Percentiles rank a stretch among this genome's conserved stretches.
Evolutionary conservation across 1,284 basidiomycete genomes (phyloP).

Genomic region (Pyrrhoderma lamaoense): DNA sequence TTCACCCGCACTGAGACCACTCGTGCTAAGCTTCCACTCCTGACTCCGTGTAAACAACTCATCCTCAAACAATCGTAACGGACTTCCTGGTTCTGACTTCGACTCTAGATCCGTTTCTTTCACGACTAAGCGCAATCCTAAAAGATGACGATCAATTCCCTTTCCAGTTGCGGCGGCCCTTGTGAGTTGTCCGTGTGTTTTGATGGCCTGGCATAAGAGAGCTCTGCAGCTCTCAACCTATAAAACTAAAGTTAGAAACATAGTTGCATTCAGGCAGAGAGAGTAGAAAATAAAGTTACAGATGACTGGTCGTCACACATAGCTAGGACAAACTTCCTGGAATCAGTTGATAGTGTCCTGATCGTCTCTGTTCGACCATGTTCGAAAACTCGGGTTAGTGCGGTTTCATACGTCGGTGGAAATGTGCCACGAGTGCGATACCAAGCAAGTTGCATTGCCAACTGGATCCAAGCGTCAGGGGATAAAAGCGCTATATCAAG

Average conservation of each 20-base stretch:
- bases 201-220: constrained; percentile 63
- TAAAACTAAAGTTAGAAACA: not conserved
- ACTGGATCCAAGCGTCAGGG: constrained; percentile 90
- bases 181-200: constrained; percentile 70
- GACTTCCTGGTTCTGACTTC: too few relatives aligned
- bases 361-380: constrained; percentile 93
- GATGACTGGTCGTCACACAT: constrained; percentile 54
- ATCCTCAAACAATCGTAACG: constrained; percentile 62
- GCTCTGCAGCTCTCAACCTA: constrained; percentile 41
- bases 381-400: constrained; percentile 84
- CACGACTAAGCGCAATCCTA: constrained; percentile 75
- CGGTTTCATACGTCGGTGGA: constrained; percentile 94
- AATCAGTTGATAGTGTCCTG: constrained; percentile 71
- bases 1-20: constrained; percentile 81
- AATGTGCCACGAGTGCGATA: constrained; percentile 72
- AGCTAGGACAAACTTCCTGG: constrained; percentile 71
- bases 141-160: constrained; percentile 88
- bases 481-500: constrained; percentile 56
- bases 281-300: constrained; percentile 31
- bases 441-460: constrained; percentile 92
- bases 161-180: constrained; percentile 77
- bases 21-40: constrained; percentile 90
- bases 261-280: not conserved
- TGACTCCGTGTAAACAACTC: constrained; percentile 71
- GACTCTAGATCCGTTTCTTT: constrained; percentile 37